Base-by-base conservation (phyloP, 805 yeast genomes). In the Suhomyces kilbournensis region DNA sequence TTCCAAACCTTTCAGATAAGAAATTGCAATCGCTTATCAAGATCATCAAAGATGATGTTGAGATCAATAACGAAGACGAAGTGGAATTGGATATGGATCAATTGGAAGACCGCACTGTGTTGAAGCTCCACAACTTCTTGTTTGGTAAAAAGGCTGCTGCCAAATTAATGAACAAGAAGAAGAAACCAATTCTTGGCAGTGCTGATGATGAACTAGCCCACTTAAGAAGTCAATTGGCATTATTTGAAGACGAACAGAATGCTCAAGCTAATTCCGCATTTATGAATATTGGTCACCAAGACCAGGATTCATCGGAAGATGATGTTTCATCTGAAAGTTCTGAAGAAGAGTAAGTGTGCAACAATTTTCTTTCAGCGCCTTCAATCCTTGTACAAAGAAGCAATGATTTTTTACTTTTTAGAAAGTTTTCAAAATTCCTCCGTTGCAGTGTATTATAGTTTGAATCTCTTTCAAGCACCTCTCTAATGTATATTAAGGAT, bases 41-140 rank as follows among this genome's bases (percentile, higher is more conserved):
- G 48, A 90, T 94, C 56, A 90, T 94, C 59, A 87, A 87, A 64
- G 94, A 88, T 67, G 84, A 80, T 61, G 66, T 75, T 48, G 76
- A 72, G 51, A 66, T 72, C 48, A 65, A 69, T 47, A 93, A 90
- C 61, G 98, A 93, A 53, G 98, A 94, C 55, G 78, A 74, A 74
- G 94, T 94, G 55, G 99, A 94, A 75, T 79, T 94, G 54, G 99
- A 94, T 70, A 88, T 94, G 85, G 97, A 94, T 67, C 87, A 87
- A 70, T 79, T 94, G 60, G 97, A 90, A 62, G 90, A 90, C 58
- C 75, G 82, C 42, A 92, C 97, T 1, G 80, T 93, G 50, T 72
- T 89, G 66, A 88, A 89, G 64, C 76, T 94, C 56, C 93, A 91
- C 77, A 86, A 87, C 67, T 88, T 86, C 60, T 90, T 94, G 59